Evolutionary conservation across 768 basidiomycete genomes (phyloP).

Genomic region (Tylopilus plumbeoviolaceoides): DNA sequence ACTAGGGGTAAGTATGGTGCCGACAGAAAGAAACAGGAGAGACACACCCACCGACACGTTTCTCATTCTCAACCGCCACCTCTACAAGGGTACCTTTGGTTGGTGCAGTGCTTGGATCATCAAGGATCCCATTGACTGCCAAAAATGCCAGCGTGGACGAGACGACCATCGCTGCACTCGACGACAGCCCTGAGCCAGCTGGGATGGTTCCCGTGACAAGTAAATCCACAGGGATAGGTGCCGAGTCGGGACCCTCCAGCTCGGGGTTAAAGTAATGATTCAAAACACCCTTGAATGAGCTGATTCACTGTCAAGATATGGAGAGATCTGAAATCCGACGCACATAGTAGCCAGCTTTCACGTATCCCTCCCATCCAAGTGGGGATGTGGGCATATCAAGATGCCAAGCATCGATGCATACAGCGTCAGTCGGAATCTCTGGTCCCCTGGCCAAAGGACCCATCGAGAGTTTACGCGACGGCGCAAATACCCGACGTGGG

Average conservation of each 20-base stretch:
- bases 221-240: slow-evolving; percentile 63
- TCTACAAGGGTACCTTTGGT: slow-evolving; percentile 71
- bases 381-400: slow-evolving; percentile 63
- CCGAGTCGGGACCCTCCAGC: slow-evolving; percentile 7
- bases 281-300: slow-evolving; percentile 53
- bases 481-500: slow-evolving; percentile 53
- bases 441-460: slow-evolving; percentile 24
- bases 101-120: slow-evolving; percentile 12
- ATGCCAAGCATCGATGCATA: slow-evolving; percentile 56
- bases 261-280: slow-evolving; percentile 49
- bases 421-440: slow-evolving; percentile 32
- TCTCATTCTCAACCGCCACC: slow-evolving; percentile 82
- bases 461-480: slow-evolving; percentile 33
- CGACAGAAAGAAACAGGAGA: background rate
- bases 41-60: slow-evolving; percentile 56
- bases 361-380: slow-evolving; percentile 82
- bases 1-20: background rate
- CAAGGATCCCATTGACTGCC: slow-evolving; percentile 65
- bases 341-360: slow-evolving; percentile 83
- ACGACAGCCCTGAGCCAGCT: slow-evolving; percentile 81
- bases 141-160: slow-evolving; percentile 80
- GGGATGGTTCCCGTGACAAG: slow-evolving; percentile 82
- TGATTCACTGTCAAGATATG: background rate
- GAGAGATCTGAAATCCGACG: slow-evolving; percentile 19
- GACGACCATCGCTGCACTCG: slow-evolving; percentile 88